Conservation (phyloP, 2,329 filamentous ascomycete species). For the Sclerotinia trifoliorum region DNA sequence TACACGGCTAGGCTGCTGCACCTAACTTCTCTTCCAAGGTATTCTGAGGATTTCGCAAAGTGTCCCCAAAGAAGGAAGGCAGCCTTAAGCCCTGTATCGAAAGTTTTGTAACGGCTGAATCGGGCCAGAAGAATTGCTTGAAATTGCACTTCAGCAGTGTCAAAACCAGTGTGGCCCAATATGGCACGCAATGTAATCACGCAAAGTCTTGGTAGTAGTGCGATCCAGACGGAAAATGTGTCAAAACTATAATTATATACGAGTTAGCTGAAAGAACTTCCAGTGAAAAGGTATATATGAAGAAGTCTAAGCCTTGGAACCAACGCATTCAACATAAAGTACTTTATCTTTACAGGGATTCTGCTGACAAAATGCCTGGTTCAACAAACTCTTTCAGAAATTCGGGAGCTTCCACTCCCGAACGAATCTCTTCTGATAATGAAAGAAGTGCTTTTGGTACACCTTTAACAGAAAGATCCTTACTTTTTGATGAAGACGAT, state of each 20-base stretch:
- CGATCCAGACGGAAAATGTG: neutral
- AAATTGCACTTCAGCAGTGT: slow-evolving; percentile 16
- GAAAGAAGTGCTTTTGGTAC: slow-evolving; percentile 30
- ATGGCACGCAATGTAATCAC: slow-evolving; percentile 22
- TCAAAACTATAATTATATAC: slow-evolving; percentile 19
- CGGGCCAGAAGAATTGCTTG: slow-evolving; percentile 14
- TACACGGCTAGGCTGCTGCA: neutral
- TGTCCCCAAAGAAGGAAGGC: slow-evolving; percentile 15
- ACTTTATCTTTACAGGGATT: slow-evolving; percentile 23
- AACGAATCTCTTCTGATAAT: slow-evolving; percentile 26
- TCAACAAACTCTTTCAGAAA: slow-evolving; percentile 30
- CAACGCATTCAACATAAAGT: slow-evolving; percentile 6
- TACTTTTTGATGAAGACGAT: slow-evolving; percentile 32
- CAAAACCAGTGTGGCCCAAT: slow-evolving; percentile 7
- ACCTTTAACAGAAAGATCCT: slow-evolving; percentile 32
- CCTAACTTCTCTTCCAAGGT: slow-evolving; percentile 15
- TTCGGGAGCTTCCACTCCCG: slow-evolving; percentile 32
- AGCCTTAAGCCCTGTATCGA: slow-evolving; percentile 21
- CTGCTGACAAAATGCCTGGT: slow-evolving; percentile 24
- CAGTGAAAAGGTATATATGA: slow-evolving; percentile 21
- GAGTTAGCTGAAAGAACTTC: slow-evolving; percentile 13
- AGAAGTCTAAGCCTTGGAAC: slow-evolving; percentile 11
- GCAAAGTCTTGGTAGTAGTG: slow-evolving; percentile 10
- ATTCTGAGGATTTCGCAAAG: slow-evolving; percentile 6
- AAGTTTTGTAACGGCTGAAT: slow-evolving; percentile 9